Conservation (phyloP, 345 rosid genomes). For the Eucalyptus paniculata region DNA sequence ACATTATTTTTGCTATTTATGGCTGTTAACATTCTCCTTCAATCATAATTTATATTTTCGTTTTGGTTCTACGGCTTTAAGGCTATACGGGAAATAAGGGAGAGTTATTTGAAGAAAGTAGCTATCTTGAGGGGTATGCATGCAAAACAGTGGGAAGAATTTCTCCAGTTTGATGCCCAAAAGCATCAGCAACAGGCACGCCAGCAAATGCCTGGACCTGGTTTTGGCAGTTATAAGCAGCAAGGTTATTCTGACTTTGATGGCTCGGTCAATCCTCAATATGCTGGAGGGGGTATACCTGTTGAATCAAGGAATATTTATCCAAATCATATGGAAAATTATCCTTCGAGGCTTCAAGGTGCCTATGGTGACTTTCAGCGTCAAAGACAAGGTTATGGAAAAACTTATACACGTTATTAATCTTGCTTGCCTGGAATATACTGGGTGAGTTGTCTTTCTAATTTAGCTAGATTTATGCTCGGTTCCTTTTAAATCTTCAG, state of each 20-base stretch:
- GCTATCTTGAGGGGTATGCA: constrained; percentile 49
- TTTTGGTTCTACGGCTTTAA: constrained; percentile 28
- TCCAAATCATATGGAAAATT: constrained; percentile 48
- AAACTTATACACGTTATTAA: constrained; percentile 71
- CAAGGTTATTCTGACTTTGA: constrained; percentile 57
- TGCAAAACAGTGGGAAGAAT: constrained; percentile 76
- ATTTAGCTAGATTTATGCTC: neutral
- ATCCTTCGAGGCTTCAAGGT: constrained; percentile 63
- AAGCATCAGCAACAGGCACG: constrained; percentile 63
- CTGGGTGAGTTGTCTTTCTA: constrained; percentile 52
- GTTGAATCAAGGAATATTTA: constrained; percentile 61
- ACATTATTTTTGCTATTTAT: neutral
- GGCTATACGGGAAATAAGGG: constrained; percentile 87
- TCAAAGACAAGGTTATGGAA: constrained; percentile 80
- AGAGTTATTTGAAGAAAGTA: constrained; percentile 70
- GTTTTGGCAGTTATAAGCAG: constrained; percentile 72
- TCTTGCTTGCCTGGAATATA: constrained; percentile 3
- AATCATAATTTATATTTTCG: neutral
- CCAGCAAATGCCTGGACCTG: constrained; percentile 41
- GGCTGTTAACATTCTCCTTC: neutral
- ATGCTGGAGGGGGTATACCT: constrained; percentile 32
- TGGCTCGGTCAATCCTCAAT: constrained; percentile 42
- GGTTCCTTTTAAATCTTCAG: neutral
- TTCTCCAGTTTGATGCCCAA: constrained; percentile 70
- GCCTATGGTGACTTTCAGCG: constrained; percentile 62